Evolutionary conservation across 176 grass and related monocot genomes (phyloP), one percentile per base, ranked within the genome.

Genomic region (Thinopyrum elongatum): DNA sequence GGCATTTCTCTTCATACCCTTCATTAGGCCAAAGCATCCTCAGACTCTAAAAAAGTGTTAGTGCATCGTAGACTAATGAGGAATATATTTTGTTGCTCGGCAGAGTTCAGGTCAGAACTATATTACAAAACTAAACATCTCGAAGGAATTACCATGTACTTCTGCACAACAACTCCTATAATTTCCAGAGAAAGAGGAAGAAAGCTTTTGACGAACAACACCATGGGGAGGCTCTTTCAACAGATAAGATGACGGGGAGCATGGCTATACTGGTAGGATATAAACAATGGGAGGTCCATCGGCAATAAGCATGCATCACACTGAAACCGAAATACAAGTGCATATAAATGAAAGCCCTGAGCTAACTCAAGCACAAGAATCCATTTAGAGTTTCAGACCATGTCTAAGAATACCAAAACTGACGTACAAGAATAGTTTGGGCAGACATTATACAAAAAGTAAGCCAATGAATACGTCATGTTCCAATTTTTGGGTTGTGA

Each of bases 11-110:
- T 94, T 95, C 93, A 98, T 91, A 89, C 89, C 93, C 95, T 98
- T 85, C 86, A 79, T 92, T 78, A 89, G 87, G 85, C 89, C 90
- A 94, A 98, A 91, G 88, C 91, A 95, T 85, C 93, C 96, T 95
- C 90, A 98, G 91, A 98, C 92, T 94, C 91, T 98, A 91, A 94
- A 92, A 93, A 85, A 1, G 88, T 94, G 91, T 95, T 89, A 98
- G 96, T 95, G 74, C 57, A 83, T 76, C 30, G 44, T 71, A 53
- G 57, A 87, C 58, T 88, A 82, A 72, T 25, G 11, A 41, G 8
- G 35, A 57, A 80, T 30, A 51, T 71, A 82, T 8, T 28, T 53
- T 83, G 49, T 29, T 55, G 23, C 23, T 72, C 79, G 58, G 63
- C 55, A 76, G 65, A 70, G 62, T 57, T 83, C 14, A 33, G n/a